Evolutionary conservation across 306 rosid genomes (phyloP), one percentile per base, ranked within the genome.

Genomic region (Glycine latifolia): DNA sequence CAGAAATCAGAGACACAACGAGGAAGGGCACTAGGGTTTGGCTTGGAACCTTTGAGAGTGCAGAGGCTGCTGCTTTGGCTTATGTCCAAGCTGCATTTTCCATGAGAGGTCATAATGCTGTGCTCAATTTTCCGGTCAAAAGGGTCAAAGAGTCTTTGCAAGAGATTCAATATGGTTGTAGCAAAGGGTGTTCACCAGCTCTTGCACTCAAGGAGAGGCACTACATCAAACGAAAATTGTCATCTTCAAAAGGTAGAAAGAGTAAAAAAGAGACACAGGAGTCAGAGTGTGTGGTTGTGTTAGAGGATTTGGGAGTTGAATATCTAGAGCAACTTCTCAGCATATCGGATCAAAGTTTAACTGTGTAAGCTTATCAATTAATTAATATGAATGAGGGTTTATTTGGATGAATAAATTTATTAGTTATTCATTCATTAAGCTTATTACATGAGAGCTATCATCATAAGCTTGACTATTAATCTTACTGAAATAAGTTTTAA

Each of bases 21-120:
- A 85, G 97, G 79, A 82, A 85, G 0, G 97, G 97, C 0, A 55
- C 73, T 4, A 75, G 98, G 62, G 98, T 94, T 9, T 94, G 98
- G 98, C 92, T 94, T 3, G 98, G 98, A 47, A 94, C 95, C 4
- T 94, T 94, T 43, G 97, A 91, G 0, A 86, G 73, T 49, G 91
- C 90, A 0, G 94, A 90, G 76, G 94, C 76, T 3, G 98, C 98
- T 46, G 98, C 98, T 16, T 73, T 91, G 7, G 97, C 98, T 1
- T 94, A 94, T 71, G 98, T 91, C 63, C 95, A 94, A 85, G 98
- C 98, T 39, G 94, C 98, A 52, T 90, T 89, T 46, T 60, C 89
- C 3, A 83, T 94, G 83, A 87, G 97, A 75, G 97, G 98, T 0
- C 9, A 78, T 0, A 35, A 77, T 7, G 94, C 98, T 3, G 85